Evolutionary conservation across 108 stramenopile species (phyloP).

Genomic region (Schizochytrium sp.): DNA sequence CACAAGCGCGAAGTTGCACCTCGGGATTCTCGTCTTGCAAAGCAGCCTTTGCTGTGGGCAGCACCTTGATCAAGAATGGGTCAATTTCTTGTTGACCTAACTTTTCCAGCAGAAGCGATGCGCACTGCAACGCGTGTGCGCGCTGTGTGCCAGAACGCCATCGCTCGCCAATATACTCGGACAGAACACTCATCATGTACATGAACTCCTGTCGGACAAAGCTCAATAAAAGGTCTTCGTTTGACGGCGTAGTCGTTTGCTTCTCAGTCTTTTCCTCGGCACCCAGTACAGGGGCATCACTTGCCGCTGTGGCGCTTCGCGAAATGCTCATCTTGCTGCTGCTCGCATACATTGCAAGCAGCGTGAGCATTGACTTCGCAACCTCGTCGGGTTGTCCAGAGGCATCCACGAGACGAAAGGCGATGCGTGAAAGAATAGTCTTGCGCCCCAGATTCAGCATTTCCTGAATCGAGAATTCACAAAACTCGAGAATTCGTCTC

Average conservation of each 20-base stretch:
- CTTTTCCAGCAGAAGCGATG: not conserved
- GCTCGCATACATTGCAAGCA: not conserved
- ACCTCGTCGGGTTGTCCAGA: not conserved
- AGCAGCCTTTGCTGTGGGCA: not conserved
- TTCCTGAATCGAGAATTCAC: not conserved
- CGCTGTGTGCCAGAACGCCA: not conserved
- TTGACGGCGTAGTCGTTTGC: not conserved
- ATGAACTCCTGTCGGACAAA: not conserved
- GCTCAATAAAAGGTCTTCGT: not conserved
- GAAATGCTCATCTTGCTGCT: not conserved
- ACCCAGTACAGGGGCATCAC: not conserved
- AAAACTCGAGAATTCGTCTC: not conserved
- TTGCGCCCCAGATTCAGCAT: not conserved
- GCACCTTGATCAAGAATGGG: not conserved
- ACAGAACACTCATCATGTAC: not conserved
- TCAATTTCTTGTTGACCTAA: not conserved
- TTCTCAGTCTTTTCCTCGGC: too few species aligned
- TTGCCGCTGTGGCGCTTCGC: not conserved
- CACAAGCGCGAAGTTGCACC: not conserved
- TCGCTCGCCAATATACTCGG: not conserved
- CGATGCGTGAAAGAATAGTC: not conserved
- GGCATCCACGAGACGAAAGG: not conserved
- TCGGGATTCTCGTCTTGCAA: not conserved
- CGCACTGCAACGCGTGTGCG: not conserved
- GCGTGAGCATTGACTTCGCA: not conserved